phyloP scores from a whole-genome alignment of 1,139 yeast genomes.

The Debaryomycetaceae sp. region DNA sequence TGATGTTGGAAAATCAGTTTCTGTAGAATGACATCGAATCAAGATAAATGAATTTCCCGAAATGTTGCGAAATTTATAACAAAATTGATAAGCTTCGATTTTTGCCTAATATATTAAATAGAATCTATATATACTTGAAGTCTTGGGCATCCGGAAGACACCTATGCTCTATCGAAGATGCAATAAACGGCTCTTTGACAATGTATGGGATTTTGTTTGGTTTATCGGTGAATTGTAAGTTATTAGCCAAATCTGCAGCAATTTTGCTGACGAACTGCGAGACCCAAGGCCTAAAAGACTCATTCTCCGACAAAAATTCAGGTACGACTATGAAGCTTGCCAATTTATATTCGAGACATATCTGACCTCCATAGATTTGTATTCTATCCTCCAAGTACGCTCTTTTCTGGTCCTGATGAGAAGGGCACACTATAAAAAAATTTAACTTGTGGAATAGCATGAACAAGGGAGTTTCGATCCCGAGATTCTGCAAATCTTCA shows the following conservation, averaged over 20 bases:
- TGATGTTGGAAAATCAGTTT: too few relatives aligned
- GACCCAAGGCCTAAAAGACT: conserved; percentile 6
- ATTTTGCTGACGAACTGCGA: conserved; percentile 12
- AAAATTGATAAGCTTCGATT: too few relatives aligned
- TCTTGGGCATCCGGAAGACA: conserved; percentile 48
- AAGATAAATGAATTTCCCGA: too few relatives aligned
- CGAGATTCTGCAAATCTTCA: conserved; percentile 8
- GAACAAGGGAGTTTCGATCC: conserved; percentile 14
- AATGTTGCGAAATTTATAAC: too few relatives aligned
- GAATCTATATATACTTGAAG: conserved; percentile 14
- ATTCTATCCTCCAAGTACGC: conserved; percentile 19
- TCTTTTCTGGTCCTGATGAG: conserved; percentile 4
- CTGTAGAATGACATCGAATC: too few relatives aligned
- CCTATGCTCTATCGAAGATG: conserved; percentile 34
- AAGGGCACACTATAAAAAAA: conserved; percentile 20
- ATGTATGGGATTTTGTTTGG: conserved; percentile 41
- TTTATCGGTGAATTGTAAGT: conserved; percentile 14
- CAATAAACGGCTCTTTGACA: conserved; percentile 43
- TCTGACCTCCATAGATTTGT: conserved; percentile 30
- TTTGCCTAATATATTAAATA: too few relatives aligned
- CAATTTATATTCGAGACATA: conserved; percentile 11
- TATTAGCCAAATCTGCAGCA: conserved; percentile 18
- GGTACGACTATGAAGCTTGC: conserved; percentile 27
- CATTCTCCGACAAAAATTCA: conserved; percentile 4
- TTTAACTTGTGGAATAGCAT: conserved; percentile 20